Evolutionary conservation across 345 rosid genomes (phyloP).

Genomic region (Bruguiera parviflora): DNA sequence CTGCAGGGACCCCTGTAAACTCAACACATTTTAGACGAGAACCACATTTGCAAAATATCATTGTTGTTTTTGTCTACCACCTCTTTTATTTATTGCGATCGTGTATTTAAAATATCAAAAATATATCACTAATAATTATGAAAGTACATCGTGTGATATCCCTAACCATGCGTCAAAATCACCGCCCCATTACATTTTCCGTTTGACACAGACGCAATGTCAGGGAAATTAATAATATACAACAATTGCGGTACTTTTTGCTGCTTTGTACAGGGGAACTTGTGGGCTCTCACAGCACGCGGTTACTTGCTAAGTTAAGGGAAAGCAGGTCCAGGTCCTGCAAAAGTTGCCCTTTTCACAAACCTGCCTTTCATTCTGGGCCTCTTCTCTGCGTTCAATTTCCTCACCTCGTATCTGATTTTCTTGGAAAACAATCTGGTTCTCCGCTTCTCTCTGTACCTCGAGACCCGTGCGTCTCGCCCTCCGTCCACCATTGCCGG

Average conservation of each 20-base stretch:
- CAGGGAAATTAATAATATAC: no score
- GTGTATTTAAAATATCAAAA: no score
- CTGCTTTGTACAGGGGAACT: background rate
- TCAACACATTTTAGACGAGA: no score
- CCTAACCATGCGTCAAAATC: no score
- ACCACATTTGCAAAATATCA: no score
- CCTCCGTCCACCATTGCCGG: constrained; percentile 46
- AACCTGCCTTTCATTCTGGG: constrained; percentile 98
- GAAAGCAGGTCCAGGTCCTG: constrained; percentile 20
- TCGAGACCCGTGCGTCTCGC: constrained; percentile 78
- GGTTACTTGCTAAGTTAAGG: constrained; percentile 22
- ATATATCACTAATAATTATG: no score
- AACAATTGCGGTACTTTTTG: background rate
- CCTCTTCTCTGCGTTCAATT: constrained; percentile 88
- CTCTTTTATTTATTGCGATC: no score
- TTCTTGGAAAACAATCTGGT: constrained; percentile 91
- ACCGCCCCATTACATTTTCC: no score
- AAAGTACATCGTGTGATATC: no score
- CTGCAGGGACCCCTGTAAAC: no score
- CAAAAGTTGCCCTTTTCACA: constrained; percentile 63
- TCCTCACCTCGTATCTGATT: constrained; percentile 93
- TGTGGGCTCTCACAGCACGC: background rate
- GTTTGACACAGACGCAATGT: no score
- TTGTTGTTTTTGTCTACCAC: no score
- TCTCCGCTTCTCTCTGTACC: constrained; percentile 84